Evolutionary conservation across 2,329 filamentous ascomycete species (phyloP).

Genomic region (Penicillium sp.): DNA sequence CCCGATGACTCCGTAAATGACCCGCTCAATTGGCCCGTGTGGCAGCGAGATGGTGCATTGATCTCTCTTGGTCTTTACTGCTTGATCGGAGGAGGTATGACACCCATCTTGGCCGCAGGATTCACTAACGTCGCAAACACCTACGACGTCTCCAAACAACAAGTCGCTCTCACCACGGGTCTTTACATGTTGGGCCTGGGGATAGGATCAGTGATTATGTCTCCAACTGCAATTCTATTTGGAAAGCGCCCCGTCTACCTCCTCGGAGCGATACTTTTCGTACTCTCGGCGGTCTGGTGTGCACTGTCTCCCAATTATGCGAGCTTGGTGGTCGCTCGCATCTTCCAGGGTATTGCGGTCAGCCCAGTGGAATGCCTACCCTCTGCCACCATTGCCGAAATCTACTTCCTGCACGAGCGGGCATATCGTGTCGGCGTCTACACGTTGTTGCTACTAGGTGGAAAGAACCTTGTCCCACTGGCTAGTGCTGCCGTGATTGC

Average conservation of each 20-base stretch:
- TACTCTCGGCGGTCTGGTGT: constrained; percentile 77
- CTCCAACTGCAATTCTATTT: constrained; percentile 84
- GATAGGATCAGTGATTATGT: constrained; percentile 77
- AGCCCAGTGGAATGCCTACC: constrained; percentile 90
- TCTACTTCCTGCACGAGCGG: constrained; percentile 92
- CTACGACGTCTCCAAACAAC: constrained; percentile 65
- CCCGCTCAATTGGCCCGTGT: constrained; percentile 84
- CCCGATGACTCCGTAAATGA: constrained; percentile 89
- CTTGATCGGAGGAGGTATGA: constrained; percentile 90
- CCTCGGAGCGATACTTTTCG: constrained; percentile 71
- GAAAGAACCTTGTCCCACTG: constrained; percentile 86
- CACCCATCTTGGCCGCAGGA: constrained; percentile 82
- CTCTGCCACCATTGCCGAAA: constrained; percentile 91
- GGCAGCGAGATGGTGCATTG: constrained; percentile 76
- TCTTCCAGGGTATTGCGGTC: constrained; percentile 84
- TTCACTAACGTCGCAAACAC: constrained; percentile 74
- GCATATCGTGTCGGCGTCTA: constrained; percentile 93
- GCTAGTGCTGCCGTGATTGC: constrained; percentile 84
- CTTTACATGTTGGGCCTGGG: constrained; percentile 94
- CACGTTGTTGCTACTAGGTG: constrained; percentile 80
- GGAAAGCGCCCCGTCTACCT: constrained; percentile 93
- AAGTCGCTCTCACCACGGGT: constrained; percentile 82
- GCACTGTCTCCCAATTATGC: constrained; percentile 76
- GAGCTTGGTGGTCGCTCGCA: constrained; percentile 75
- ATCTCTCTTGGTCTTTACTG: constrained; percentile 87